These are phyloP conservation scores for Veloporphyrellus conicus DNA, from an alignment of 1,284 basidiomycete species.

Conservation along the genomic window DNA sequence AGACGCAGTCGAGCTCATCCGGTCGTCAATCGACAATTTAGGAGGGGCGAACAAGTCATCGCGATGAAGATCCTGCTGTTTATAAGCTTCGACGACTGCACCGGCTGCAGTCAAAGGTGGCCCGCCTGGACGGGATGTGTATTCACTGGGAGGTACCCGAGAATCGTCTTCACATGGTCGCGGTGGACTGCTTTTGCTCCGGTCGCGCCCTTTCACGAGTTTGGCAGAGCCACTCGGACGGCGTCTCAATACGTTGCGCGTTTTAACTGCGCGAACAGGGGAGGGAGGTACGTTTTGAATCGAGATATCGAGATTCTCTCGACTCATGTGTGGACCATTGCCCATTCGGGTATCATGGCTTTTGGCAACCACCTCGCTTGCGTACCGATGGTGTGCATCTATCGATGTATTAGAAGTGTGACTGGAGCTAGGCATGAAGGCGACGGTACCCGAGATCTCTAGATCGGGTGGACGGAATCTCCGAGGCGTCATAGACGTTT, in stretches of 20 bases:
- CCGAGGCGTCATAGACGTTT: slow-evolving; percentile 14
- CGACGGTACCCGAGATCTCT: slow-evolving; percentile 18
- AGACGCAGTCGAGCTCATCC: slow-evolving; percentile 7
- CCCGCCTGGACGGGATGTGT: neutral
- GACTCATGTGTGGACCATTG: slow-evolving; percentile 1
- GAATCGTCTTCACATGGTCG: neutral
- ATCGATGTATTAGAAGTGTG: neutral
- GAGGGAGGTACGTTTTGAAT: slow-evolving; percentile 1
- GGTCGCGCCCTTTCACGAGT: slow-evolving; percentile 21
- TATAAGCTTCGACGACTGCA: slow-evolving; percentile 56
- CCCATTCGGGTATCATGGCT: neutral
- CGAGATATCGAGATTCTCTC: slow-evolving; percentile 12
- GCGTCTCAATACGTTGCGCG: slow-evolving; percentile 46
- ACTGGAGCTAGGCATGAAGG: slow-evolving; percentile 2
- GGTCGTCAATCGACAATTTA: slow-evolving; percentile 12
- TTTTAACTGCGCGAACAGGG: slow-evolving; percentile 15
- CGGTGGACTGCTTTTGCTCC: slow-evolving; percentile 9
- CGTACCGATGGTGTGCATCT: slow-evolving; percentile 22
- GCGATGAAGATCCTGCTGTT: slow-evolving; percentile 42
- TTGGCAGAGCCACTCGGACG: slow-evolving; percentile 39
- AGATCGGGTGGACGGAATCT: slow-evolving; percentile 25
- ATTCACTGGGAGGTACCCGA: neutral
- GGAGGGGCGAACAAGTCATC: slow-evolving; percentile 10
- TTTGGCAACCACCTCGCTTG: slow-evolving; percentile 15
- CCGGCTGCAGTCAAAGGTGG: slow-evolving; percentile 55